Evolutionary conservation across 306 rosid genomes (phyloP).

Genomic region (Casuarina cunninghamiana): DNA sequence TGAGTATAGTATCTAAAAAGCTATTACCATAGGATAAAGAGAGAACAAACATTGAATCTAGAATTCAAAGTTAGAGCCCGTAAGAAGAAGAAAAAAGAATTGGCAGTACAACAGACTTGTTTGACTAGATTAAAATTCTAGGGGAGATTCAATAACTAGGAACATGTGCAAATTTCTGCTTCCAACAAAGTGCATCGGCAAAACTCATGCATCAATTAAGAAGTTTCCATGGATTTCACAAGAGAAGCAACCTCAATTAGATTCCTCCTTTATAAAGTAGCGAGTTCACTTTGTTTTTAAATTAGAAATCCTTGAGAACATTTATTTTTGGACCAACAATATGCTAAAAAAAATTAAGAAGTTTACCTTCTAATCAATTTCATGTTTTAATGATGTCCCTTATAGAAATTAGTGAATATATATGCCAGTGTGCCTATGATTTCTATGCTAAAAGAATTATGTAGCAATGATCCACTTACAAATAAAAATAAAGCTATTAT

Average conservation of each 20-base stretch:
- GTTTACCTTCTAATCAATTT: constrained; percentile 78
- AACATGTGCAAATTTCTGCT: not conserved
- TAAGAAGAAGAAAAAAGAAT: not conserved
- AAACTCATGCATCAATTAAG: constrained; percentile 19
- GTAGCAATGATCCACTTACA: not conserved
- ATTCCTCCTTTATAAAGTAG: not conserved
- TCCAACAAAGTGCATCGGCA: not conserved
- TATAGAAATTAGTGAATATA: constrained; percentile 1
- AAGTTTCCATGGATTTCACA: constrained; percentile 10
- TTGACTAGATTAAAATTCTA: not conserved
- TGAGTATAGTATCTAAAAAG: not conserved
- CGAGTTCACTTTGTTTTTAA: not conserved
- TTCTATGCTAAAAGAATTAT: not conserved
- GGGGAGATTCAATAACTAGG: constrained; percentile 5
- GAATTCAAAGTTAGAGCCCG: not conserved
- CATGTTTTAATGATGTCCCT: constrained; percentile 62
- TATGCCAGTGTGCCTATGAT: too few species aligned
- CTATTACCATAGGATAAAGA: not conserved
- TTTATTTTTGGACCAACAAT: not conserved
- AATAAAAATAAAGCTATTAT: not conserved
- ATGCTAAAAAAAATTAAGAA: constrained; percentile 13
- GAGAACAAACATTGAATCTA: not conserved
- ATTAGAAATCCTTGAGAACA: not conserved
- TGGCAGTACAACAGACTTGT: not conserved
- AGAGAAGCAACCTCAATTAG: constrained; percentile 6